Conservation (phyloP, 192 early-diverging fungal genomes). For the Chytriomyces confervae region DNA sequence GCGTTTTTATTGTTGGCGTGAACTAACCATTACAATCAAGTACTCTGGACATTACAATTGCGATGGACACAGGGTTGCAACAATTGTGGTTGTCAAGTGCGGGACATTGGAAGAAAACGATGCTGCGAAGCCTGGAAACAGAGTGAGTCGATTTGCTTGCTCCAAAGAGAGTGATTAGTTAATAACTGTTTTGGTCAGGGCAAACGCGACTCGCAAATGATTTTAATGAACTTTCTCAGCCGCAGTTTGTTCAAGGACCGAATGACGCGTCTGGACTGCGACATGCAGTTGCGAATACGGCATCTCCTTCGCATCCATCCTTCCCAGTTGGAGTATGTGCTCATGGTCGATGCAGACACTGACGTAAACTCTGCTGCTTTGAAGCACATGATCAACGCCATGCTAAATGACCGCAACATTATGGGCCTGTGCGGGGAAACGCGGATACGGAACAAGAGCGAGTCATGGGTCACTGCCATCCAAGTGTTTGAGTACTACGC, state of each 20-base stretch:
- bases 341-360: conserved; percentile 92
- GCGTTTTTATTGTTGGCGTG: not conserved
- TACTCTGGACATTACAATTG: conserved; percentile 29
- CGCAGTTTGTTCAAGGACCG: conserved; percentile 81
- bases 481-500: conserved; percentile 99
- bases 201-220: conserved; percentile 95
- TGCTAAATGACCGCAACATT: conserved; percentile 82
- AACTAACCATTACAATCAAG: not conserved
- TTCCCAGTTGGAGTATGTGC: conserved; percentile 68
- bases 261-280: conserved; percentile 88
- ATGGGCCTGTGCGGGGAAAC: conserved; percentile 96
- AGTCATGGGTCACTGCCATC: conserved; percentile 87
- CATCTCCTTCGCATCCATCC: conserved; percentile 79
- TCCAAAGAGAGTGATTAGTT: not conserved
- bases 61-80: conserved; percentile 43
- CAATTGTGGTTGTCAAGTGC: conserved; percentile 54
- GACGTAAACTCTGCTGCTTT: conserved; percentile 47
- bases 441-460: conserved; percentile 90
- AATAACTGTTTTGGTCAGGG: conserved; percentile 50
- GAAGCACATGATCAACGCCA: conserved; percentile 57
- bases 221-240: conserved; percentile 92
- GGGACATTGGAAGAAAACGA: conserved; percentile 48
- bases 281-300: conserved; percentile 82
- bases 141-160: not conserved
- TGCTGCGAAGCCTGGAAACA: conserved; percentile 48